Evolutionary conservation across 345 rosid species (phyloP).

Genomic region (Aethionema arabicum): DNA sequence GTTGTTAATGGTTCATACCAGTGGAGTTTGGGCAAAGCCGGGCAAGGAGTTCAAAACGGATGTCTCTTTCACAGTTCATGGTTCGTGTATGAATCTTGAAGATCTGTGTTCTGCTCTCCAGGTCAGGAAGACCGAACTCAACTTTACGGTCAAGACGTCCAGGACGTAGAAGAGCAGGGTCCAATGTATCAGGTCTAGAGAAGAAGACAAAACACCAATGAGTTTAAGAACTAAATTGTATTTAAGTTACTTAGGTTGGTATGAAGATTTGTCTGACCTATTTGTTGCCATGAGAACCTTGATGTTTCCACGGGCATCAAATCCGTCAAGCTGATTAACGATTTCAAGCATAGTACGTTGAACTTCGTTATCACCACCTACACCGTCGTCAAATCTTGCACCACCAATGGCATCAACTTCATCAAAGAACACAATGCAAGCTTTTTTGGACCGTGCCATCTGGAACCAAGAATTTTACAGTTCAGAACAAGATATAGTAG

Average conservation of each 20-base stretch:
- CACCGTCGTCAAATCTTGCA: constrained; percentile 88
- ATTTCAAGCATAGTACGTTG: constrained; percentile 88
- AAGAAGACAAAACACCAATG: neutral
- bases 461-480: constrained; percentile 21
- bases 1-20: constrained; percentile 39
- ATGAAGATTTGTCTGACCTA: constrained; percentile 46
- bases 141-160: constrained; percentile 93
- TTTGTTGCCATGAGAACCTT: constrained; percentile 99
- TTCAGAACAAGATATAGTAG: constrained; percentile 15
- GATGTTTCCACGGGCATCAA: constrained; percentile 93
- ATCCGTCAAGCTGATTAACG: constrained; percentile 83
- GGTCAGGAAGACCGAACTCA: constrained; percentile 90
- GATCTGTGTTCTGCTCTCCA: constrained; percentile 91
- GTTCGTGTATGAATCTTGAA: constrained; percentile 92
- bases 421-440: constrained; percentile 83
- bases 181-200: constrained; percentile 85
- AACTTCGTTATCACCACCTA: constrained; percentile 86
- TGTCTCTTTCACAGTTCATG: constrained; percentile 87
- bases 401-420: constrained; percentile 93
- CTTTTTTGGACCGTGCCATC: constrained; percentile 92
- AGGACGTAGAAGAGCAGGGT: constrained; percentile 93
- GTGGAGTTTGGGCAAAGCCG: constrained; percentile 96
- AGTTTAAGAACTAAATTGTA: neutral
- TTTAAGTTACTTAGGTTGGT: neutral
- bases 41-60: constrained; percentile 91